phyloP scores from a whole-genome alignment of 2,329 filamentous ascomycete species.

The Alternaria brassicicola region DNA sequence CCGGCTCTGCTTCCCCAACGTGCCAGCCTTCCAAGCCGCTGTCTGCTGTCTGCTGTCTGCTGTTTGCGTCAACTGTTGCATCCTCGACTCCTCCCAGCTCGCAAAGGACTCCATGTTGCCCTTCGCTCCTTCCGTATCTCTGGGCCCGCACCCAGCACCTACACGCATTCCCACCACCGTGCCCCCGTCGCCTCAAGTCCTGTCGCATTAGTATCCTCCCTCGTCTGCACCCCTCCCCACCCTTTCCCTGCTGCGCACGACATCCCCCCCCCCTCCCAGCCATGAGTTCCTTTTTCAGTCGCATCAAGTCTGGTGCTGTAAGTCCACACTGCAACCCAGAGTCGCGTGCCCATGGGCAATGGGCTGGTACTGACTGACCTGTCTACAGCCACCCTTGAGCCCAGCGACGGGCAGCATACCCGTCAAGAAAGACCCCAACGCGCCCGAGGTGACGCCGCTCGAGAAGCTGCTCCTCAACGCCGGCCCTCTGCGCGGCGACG shows the following conservation, averaged over 20 bases:
- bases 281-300: constrained; percentile 62
- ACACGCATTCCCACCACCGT: constrained; percentile 10
- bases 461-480: constrained; percentile 84
- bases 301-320: constrained; percentile 58
- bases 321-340: constrained; percentile 31
- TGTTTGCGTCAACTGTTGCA: constrained; percentile 8
- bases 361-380: constrained; percentile 26
- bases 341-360: constrained; percentile 20
- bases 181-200: constrained; percentile 14
- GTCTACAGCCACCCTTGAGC: constrained; percentile 54
- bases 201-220: constrained; percentile 8
- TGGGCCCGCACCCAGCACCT: constrained; percentile 17
- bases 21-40: constrained; percentile 10
- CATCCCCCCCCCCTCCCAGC: constrained; percentile 19
- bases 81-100: constrained; percentile 10
- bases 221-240: constrained; percentile 15
- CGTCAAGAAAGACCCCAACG: constrained; percentile 65
- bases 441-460: constrained; percentile 62
- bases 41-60: too few relatives aligned
- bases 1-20: constrained; percentile 14
- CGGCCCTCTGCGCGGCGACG: constrained; percentile 80
- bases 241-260: constrained; percentile 19
- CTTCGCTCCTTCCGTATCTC: neutral
- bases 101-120: constrained; percentile 17
- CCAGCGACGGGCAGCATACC: constrained; percentile 55